Evolutionary conservation across 139 green algal species (phyloP), one percentile per base, ranked within the genome.

Genomic region (Pleodorina starrii): DNA sequence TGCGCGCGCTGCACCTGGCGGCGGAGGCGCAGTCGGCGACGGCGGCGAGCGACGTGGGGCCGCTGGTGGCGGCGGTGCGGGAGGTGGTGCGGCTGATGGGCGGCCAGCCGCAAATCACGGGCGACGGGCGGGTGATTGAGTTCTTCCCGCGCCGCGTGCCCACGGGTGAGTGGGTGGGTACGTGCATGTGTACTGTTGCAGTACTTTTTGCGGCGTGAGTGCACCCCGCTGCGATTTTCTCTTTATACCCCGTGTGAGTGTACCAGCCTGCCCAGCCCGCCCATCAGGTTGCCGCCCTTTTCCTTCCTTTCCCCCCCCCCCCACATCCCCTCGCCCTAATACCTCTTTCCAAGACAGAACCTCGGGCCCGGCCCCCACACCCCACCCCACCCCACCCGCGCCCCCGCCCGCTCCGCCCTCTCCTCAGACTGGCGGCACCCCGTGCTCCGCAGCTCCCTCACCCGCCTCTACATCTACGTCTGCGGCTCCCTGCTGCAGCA

Each of bases 1-100:
- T 87, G 81, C 81, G 81, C 27, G 25, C 81, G 60, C 60, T 87
- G 60, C 81, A 87, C 81, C 14, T 78, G 43, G 81, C 81, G 3
- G 81, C 81, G 11, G 81, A 87, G 81, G 60, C 42, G 43, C 36
- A 75, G 57, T 42, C 79, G 40, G 36, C 57, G 25, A 40, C 12
- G 0, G 57, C 7, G 0, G 57, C 7, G 25, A 57, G n/a, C 57
- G 54, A 66, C 79, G 6, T 50, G 60, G 57, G 21, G 38, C 35
- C 54, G 57, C 50, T 87, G 60, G 16, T n/a, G 16, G 19, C 14
- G 16, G 81, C 81, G 14, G 81, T 87, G 60, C 40, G 48, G 42
- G 29, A 77, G 21, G 36, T 87, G 43, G 81, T 87, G 42, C 42
- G 60, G 43, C 81, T 87, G 27, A 27, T 87, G 81, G 81, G 81